Evolutionary conservation across 2,329 filamentous ascomycete genomes (phyloP).

Genomic region (Scleromitrula shiraiana): DNA sequence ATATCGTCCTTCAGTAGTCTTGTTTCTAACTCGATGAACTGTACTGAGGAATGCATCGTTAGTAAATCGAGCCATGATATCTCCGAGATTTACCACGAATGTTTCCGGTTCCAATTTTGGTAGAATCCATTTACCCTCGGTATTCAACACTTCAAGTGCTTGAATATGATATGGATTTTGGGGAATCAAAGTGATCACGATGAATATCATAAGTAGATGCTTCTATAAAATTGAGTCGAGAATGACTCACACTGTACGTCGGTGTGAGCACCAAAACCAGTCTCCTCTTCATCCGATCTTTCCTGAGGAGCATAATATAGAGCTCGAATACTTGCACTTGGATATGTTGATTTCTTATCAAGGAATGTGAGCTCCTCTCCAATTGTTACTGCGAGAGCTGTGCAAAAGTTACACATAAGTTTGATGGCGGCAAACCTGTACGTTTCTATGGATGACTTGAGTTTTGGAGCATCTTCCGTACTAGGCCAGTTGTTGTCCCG

Average conservation of each 20-base stretch:
- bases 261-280: background rate
- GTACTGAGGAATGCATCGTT: slow-evolving; percentile 17
- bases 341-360: background rate
- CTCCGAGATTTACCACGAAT: background rate
- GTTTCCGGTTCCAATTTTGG: background rate
- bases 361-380: background rate
- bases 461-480: background rate
- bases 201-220: background rate
- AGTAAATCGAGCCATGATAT: slow-evolving; percentile 18
- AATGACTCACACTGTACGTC: background rate
- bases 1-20: slow-evolving; percentile 8
- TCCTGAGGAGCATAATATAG: background rate
- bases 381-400: background rate
- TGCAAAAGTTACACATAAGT: background rate
- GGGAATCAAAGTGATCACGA: background rate
- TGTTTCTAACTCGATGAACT: slow-evolving; percentile 14
- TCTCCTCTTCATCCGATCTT: background rate
- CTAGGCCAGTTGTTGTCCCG: background rate
- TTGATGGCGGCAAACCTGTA: background rate
- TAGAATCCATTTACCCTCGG: background rate
- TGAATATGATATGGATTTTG: background rate
- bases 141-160: background rate
- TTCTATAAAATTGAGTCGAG: too few relatives aligned
- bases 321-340: background rate
- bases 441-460: background rate